A percentile compares a stretch with the other conserved stretches of the same genome.
Evolutionary conservation across 1,284 basidiomycete genomes (phyloP).

Genomic region (Leccinum griseonigrum): DNA sequence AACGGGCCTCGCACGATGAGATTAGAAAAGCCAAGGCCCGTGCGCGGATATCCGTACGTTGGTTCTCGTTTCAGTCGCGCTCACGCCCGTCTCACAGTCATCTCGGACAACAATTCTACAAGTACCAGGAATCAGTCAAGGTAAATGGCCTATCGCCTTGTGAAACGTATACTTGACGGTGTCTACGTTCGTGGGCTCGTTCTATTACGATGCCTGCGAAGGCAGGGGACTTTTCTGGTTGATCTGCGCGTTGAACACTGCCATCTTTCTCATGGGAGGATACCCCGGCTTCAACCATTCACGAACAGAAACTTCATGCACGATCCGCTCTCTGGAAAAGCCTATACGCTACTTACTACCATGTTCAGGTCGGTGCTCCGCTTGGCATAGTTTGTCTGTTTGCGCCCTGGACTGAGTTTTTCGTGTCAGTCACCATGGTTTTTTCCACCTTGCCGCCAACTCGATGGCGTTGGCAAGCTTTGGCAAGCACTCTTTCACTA

Average conservation of each 20-base stretch:
- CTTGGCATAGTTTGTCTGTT: not conserved
- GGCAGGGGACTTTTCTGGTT: conserved; percentile 68
- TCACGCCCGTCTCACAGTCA: conserved; percentile 1
- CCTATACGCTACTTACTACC: conserved; percentile 66
- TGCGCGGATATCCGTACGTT: conserved; percentile 42
- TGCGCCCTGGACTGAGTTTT: not conserved
- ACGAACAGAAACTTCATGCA: conserved; percentile 66
- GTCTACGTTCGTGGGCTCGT: conserved; percentile 55
- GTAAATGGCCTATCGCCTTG: conserved; percentile 45
- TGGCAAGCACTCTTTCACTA: conserved; percentile 41
- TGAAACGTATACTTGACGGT: conserved; percentile 36
- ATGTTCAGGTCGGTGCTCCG: conserved; percentile 59
- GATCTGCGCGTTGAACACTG: conserved; percentile 62
- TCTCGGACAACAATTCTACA: conserved; percentile 37
- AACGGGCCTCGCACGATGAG: conserved; percentile 41
- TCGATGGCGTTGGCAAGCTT: conserved; percentile 71
- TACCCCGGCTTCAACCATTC: conserved; percentile 50
- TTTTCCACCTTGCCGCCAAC: conserved; percentile 65
- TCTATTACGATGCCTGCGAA: conserved; percentile 62
- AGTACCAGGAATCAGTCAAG: conserved; percentile 34
- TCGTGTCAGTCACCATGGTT: conserved; percentile 52
- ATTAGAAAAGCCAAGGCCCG: conserved; percentile 45
- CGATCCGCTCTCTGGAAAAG: conserved; percentile 62
- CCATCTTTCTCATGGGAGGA: conserved; percentile 70
- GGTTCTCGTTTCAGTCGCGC: conserved; percentile 28